A percentile compares a stretch with the other conserved stretches of the same genome.
Conservation (phyloP, 139 green algal genomes). For the Choricystis sp. region DNA sequence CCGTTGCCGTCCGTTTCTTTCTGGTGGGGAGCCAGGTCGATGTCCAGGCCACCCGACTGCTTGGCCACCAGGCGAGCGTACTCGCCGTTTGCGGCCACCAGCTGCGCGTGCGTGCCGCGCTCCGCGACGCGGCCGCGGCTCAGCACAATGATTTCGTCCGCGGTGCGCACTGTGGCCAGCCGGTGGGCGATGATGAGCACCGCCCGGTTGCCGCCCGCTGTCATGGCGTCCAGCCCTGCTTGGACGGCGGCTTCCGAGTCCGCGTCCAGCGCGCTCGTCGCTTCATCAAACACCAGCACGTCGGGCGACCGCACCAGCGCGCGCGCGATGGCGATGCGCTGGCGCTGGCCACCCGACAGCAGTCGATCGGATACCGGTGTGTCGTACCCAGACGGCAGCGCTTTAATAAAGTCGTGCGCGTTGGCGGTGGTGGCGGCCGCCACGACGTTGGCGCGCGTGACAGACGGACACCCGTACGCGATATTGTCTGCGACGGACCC, state of each 20-base stretch:
- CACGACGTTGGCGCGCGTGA: slow-evolving; percentile 28
- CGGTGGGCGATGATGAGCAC: slow-evolving; percentile 67
- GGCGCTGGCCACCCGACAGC: slow-evolving; percentile 57
- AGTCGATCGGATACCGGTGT: slow-evolving; percentile 44
- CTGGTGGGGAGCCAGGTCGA: slow-evolving; percentile 14
- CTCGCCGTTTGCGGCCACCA: slow-evolving; percentile 20
- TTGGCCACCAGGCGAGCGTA: slow-evolving; percentile 22
- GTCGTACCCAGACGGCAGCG: slow-evolving; percentile 46
- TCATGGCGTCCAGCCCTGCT: slow-evolving; percentile 43
- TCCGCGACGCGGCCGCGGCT: slow-evolving; percentile 49
- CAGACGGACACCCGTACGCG: slow-evolving; percentile 32
- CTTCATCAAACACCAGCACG: slow-evolving; percentile 43
- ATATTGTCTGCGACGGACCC: slow-evolving; percentile 56
- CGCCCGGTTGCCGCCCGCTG: slow-evolving; percentile 27
- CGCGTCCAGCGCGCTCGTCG: slow-evolving; percentile 22
- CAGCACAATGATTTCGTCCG: slow-evolving; percentile 57
- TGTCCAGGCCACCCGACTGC: slow-evolving; percentile 12
- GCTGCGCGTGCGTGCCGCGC: slow-evolving; percentile 39
- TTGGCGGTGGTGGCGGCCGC: slow-evolving; percentile 52
- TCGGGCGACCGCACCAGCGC: slow-evolving; percentile 29
- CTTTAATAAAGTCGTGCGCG: slow-evolving; percentile 58
- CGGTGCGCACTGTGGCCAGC: slow-evolving; percentile 56
- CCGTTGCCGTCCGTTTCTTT: no score
- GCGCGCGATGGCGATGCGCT: slow-evolving; percentile 64
- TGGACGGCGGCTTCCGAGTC: slow-evolving; percentile 40